Evolutionary conservation across 345 rosid species (phyloP), one percentile per base, ranked within the genome.

Genomic region (Populus davidiana): DNA sequence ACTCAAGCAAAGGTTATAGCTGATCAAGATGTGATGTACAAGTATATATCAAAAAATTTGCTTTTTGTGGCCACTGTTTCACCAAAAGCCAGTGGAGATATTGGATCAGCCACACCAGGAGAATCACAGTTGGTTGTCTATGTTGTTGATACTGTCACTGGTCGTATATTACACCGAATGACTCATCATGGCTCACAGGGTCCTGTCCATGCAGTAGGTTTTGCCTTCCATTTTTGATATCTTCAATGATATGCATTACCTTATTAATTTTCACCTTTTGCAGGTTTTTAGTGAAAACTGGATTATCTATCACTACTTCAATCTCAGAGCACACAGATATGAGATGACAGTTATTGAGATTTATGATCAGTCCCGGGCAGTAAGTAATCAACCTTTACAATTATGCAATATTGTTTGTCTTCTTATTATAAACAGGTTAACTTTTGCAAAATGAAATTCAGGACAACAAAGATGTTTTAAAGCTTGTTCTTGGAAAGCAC

Each of bases 281-380:
- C 89, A 96, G 99, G 97, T 96, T 59, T 86, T 94, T 49, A 96
- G 98, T 81, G 99, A 96, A 80, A 96, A 96, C 80, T 96, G 99
- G 99, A 95, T 94, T 83, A 90, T 96, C 49, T 96, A 96, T 85
- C 99, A 96, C 90, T 91, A 94, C 82, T 96, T 96, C 86, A 96
- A 94, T 84, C 94, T 96, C 63, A 88, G 97, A 86, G 97, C 97
- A 17, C 99, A 96, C 85, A 92, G 97, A 90, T 89, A 89, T 73
- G 99, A 96, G 89, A 90, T 96, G 90, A 89, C 99, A 2, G 98
- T 96, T 64, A 84, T 90, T 54, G 99, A 96, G 87, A 90, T 94
- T 41, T 96, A 91, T 85, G 98, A 96, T 79, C 98, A 94, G 80
- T 96, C 98, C 67, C 91, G 99, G 49, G 99, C 99, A 82, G 99